phyloP scores from a whole-genome alignment of 1,139 yeast genomes.

The Arxiozyma bovina region DNA sequence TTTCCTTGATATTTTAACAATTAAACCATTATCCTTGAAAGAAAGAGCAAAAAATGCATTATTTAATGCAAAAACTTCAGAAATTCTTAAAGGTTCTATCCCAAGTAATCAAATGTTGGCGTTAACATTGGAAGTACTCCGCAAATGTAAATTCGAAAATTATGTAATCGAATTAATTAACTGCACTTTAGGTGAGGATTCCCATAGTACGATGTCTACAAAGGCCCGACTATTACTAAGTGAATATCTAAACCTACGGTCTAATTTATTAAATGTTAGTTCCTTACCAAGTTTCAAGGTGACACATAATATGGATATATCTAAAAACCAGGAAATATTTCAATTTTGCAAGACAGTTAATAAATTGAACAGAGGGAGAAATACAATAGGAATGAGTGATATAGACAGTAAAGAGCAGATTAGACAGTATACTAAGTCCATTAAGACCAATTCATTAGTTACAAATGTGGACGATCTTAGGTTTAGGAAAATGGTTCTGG shows the following conservation, averaged over 20 bases:
- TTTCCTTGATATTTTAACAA: conserved; percentile 56
- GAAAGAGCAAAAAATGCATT: conserved; percentile 16
- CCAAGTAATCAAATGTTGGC: conserved; percentile 57
- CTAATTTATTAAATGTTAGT: conserved; percentile 36
- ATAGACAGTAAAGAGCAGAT: conserved; percentile 25
- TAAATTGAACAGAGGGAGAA: conserved; percentile 34
- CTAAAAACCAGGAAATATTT: conserved; percentile 27
- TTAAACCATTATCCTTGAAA: conserved; percentile 54
- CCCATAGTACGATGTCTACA: conserved; percentile 31
- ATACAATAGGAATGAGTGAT: conserved; percentile 30
- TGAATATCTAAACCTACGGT: conserved; percentile 50
- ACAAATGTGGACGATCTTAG: conserved; percentile 60
- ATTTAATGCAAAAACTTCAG: conserved; percentile 21
- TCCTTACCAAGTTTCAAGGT: conserved; percentile 10
- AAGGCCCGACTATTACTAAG: conserved; percentile 59
- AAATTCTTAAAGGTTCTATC: conserved; percentile 27
- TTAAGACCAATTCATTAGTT: conserved; percentile 39
- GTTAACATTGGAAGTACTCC: conserved; percentile 43
- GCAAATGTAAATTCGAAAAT: conserved; percentile 49
- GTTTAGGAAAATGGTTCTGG: conserved; percentile 55
- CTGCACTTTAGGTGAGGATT: conserved; percentile 36
- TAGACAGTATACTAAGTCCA: conserved; percentile 34
- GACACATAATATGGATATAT: conserved; percentile 10
- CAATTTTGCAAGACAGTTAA: conserved; percentile 42
- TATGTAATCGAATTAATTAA: conserved; percentile 42